Base-by-base conservation (phyloP, 2,329 filamentous ascomycete species). In the Phoma sp. region DNA sequence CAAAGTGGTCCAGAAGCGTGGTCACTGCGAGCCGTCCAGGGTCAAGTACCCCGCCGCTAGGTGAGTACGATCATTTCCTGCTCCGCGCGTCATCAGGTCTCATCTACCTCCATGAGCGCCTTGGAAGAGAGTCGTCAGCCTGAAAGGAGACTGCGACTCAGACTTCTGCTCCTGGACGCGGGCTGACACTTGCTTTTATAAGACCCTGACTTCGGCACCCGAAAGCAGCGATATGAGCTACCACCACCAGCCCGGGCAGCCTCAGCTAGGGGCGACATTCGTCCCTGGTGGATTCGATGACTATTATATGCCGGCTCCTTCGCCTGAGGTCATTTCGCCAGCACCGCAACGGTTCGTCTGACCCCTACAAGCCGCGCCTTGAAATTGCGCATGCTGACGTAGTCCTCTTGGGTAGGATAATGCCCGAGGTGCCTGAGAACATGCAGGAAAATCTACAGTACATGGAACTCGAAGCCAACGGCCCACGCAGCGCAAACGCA, bases 371-470 rank as follows among this genome's bases (percentile, higher is more conserved):
- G 52, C 51, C 53, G 50, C 56, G 48, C 57, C 47, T 34, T 60
- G 55, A 60, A 58, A 65, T 66, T 67, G 60, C 60, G 58, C 51
- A 47, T 65, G 70, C 71, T 72, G 68, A 72, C 68, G 59, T 67
- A 62, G 49, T 52, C 33, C 34, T 47, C 30, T 50, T 48, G 56
- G 52, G 72, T 76, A 96, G 92, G 80, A 87, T 96, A 71, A 96
- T 93, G 87, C 91, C 92, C 74, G 92, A 97, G 82, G 92, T 97
- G 63, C 92, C 93, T 65, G 90, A 93, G 77, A 93, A 96, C 78
- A 97, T 99, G 86, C 92, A 96, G 79, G 89, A 96, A 71, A 93
- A 91, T 77, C 85, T 99, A 62, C 90, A 93, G 69, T 88, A 93
- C 75, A 86, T 99, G 80, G 93, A 97, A 81, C 83, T 92, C 56